A percentile compares a stretch with the other conserved stretches of the same genome.
phyloP scores from a whole-genome alignment of 2,329 filamentous ascomycete species.

The Neonectria coccinea region DNA sequence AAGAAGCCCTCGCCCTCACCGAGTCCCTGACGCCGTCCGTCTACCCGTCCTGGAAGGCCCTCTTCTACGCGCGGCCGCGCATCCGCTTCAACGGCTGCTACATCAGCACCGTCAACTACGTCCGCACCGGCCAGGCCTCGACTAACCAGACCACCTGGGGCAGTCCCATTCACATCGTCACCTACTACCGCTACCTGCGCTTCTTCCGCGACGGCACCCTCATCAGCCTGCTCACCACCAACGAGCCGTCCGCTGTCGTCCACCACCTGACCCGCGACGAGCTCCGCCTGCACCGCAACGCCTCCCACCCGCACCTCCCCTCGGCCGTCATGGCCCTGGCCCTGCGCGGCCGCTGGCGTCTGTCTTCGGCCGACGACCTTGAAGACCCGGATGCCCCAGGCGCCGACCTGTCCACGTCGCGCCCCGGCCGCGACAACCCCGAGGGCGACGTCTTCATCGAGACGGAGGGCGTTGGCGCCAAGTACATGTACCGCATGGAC shows the following conservation, averaged over 20 bases:
- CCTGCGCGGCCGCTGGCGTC: conserved; percentile 66
- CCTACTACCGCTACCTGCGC: conserved; percentile 96
- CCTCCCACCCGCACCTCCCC: conserved; percentile 47
- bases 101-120: conserved; percentile 96
- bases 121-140: conserved; percentile 81
- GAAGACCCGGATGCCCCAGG: conserved; percentile 39
- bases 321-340: conserved; percentile 75
- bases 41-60: conserved; percentile 69
- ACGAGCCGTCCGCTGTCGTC: conserved; percentile 88
- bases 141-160: conserved; percentile 79
- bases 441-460: conserved; percentile 84
- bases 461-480: conserved; percentile 81
- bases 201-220: conserved; percentile 92
- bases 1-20: conserved; percentile 53
- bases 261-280: conserved; percentile 82
- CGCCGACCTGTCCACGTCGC: not conserved
- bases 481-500: conserved; percentile 89
- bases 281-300: conserved; percentile 60
- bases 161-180: conserved; percentile 92
- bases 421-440: conserved; percentile 43
- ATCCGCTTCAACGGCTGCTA: conserved; percentile 96
- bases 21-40: conserved; percentile 55
- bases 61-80: conserved; percentile 86
- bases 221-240: conserved; percentile 83
- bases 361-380: conserved; percentile 54